Base-by-base conservation (phyloP, 2,329 filamentous ascomycete genomes). In the Chrysosporium keratinophilum region DNA sequence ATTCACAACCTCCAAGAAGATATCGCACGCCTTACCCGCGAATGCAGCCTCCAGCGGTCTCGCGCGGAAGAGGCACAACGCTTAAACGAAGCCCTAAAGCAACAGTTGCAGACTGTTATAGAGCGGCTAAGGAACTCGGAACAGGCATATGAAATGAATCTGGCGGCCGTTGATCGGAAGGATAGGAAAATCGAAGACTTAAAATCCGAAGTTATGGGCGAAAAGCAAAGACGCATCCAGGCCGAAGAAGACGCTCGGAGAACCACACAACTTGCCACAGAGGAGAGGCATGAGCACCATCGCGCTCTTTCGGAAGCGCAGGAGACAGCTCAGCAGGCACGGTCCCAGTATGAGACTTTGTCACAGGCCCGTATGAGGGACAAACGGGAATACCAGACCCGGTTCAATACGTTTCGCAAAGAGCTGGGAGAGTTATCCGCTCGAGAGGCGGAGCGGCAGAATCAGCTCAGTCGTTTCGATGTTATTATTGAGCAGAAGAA, bases 1-100 rank as follows among this genome's bases (percentile, higher is more conserved):
- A 76, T 76, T 51, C 74, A 76, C 56, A 72, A 73, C 54, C 62
- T 76, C 34, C 74, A 76, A 61, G 73, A 73, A 57, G 74, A 76
- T 45, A 76, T 76, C 55, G 74, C 74, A 28, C 72, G 73, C 20
- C 59, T 76, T 40, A 74, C 70, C 10, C 69, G 74, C 15, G 74
- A 76, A 56, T 72, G 69, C 57, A 70, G 67, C 48, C 60, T 76
- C 19, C 69, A 72, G 54, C 70, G 69, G 55, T 72, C 68, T 33
- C 69, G 69, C 12, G 69, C 69, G 6, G 74, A 76, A 56, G 74
- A 76, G 56, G 68, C 71, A 3, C 72, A 75, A 56, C 68, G 71
- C 34, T 68, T 66, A 42, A 75, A 74, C 54, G 74, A 76, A 57
- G 66, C 69, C 1, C 62, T 72, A 41, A 72, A 71, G 54, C 68